These are phyloP conservation scores for Jatropha curcas DNA, from an alignment of 345 rosid genomes.

Conservation along the genomic window DNA sequence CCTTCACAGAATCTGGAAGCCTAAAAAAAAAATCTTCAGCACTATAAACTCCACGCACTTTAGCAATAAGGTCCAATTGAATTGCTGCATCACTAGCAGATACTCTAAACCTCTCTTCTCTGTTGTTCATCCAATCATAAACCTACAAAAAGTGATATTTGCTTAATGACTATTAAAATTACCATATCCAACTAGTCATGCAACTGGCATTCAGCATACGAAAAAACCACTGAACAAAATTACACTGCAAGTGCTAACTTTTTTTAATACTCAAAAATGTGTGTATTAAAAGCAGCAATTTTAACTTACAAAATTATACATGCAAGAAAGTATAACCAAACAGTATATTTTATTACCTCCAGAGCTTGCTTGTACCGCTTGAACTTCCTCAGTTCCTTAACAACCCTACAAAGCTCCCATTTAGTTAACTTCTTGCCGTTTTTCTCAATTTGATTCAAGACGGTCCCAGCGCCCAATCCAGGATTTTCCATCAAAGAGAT, in stretches of 20 bases:
- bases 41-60: constrained; percentile 68
- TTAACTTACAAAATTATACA: background rate
- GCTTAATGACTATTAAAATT: background rate
- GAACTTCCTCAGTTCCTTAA: constrained; percentile 87
- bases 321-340: constrained; percentile 1
- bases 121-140: constrained; percentile 87
- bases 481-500: constrained; percentile 78
- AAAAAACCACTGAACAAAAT: background rate
- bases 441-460: constrained; percentile 72
- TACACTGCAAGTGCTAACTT: too few relatives aligned
- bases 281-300: background rate
- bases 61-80: constrained; percentile 82
- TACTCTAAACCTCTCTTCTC: constrained; percentile 65
- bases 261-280: background rate
- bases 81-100: constrained; percentile 91
- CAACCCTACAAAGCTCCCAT: constrained; percentile 89
- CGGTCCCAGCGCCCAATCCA: constrained; percentile 63
- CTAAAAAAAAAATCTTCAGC: constrained; percentile 66
- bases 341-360: constrained; percentile 45
- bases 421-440: constrained; percentile 65
- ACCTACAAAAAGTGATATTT: constrained; percentile 41
- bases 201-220: background rate
- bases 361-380: constrained; percentile 74
- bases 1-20: constrained; percentile 63
- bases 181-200: background rate